Evolutionary conservation across 2,329 filamentous ascomycete species (phyloP).

Genomic region (Lasiodiplodia gonubiensis): DNA sequence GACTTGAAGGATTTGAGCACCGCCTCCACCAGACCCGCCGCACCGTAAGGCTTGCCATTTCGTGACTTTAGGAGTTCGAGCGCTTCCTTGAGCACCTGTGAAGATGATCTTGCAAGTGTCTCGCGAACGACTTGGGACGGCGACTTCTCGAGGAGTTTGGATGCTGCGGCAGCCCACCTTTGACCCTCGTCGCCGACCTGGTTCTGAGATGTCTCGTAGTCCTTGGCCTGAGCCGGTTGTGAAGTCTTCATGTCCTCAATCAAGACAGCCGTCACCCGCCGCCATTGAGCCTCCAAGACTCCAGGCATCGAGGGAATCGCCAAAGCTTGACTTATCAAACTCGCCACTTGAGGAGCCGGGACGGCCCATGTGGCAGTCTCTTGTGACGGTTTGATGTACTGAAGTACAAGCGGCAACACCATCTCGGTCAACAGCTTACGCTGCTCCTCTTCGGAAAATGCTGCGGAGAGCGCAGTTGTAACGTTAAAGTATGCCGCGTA

Average conservation of each 20-base stretch:
- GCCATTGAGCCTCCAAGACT: slow-evolving; percentile 66
- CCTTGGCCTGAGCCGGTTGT: slow-evolving; percentile 79
- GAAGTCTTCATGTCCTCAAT: slow-evolving; percentile 73
- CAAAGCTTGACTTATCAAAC: slow-evolving; percentile 50
- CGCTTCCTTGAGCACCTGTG: slow-evolving; percentile 55
- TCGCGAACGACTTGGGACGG: slow-evolving; percentile 7
- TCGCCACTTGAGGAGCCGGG: slow-evolving; percentile 45
- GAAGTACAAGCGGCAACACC: slow-evolving; percentile 59
- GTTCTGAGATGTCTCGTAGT: slow-evolving; percentile 74
- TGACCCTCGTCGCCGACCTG: slow-evolving; percentile 68
- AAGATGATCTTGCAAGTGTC: slow-evolving; percentile 43
- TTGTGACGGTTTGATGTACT: slow-evolving; percentile 58
- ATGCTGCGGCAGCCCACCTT: slow-evolving; percentile 65
- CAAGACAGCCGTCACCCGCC: slow-evolving; percentile 65
- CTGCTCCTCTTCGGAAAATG: slow-evolving; percentile 51
- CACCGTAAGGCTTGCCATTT: slow-evolving; percentile 71
- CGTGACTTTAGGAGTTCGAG: slow-evolving; percentile 57
- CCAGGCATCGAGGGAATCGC: slow-evolving; percentile 50
- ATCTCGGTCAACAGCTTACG: slow-evolving; percentile 53
- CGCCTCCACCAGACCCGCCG: slow-evolving; percentile 63
- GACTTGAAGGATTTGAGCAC: slow-evolving; percentile 54
- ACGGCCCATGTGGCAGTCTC: slow-evolving; percentile 59
- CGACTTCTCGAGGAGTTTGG: slow-evolving; percentile 33
- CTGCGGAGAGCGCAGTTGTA: slow-evolving; percentile 55
- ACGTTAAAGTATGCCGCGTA: slow-evolving; percentile 78